Base-by-base conservation (phyloP, 306 rosid genomes). In the Hylodesmum podocarpum region DNA sequence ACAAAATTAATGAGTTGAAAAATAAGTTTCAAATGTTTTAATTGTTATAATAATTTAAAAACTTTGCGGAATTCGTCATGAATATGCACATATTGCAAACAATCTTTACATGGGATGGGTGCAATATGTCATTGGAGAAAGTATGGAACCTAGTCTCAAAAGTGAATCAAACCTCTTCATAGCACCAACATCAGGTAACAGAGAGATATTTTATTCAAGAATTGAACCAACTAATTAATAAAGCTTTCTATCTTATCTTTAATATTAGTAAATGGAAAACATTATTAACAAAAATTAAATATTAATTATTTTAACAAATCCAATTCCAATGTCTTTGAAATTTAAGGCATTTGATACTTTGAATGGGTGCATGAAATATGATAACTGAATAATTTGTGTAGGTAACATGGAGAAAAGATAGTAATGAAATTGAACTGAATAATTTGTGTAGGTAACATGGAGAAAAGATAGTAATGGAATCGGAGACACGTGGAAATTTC, bases 101-200 rank as follows among this genome's bases (percentile, higher is more conserved):
- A 84, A 84, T 78, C 47, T 80, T 3, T 84, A 84, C 57, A 40
- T 39, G 77, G 85, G 82, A 63, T 82, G 85, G 81, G 5, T 44
- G 29, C 78, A 82, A 43, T 77, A 82, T 68, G 82, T 75, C 51
- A 82, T 76, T 4, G 85, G 85, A n/a, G 78, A 73, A 71, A 81
- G 77, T 57, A 75, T 58, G 77, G 68, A 21, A 25, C 80, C 77
- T 8, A 81, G 77, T 50, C 77, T 84, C n/a, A 84, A 84, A 78
- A 84, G 87, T 5, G 63, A 84, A 58, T 49, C 87, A 1, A 84
- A 76, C 65, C 87, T 84, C 50, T 80, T 84, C 49, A 80, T 84
- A 64, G 87, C 87, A 39, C 84, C 87, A 22, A 4, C 37, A 0
- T 57, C 65, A 0, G 78, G 82, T 25, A 76, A 5, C 4, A 76